Conservation (phyloP, 352 stramenopile genomes). For the Globisporangium cylindrosporum region DNA sequence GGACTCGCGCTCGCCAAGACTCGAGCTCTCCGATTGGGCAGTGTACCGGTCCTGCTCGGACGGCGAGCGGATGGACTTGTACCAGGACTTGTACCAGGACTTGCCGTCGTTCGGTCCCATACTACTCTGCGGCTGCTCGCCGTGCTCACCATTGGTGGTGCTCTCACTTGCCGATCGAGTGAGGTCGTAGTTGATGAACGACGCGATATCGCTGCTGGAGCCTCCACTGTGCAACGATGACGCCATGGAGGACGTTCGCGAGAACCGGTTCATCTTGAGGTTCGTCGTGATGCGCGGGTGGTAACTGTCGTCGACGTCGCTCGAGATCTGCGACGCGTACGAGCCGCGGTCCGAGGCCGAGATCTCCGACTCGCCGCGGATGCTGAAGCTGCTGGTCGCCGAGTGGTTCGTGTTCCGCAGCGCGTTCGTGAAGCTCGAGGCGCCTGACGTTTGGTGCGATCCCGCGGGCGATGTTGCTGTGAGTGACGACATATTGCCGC, state of each 20-base stretch:
- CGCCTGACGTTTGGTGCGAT: background rate
- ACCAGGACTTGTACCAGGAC: slow-evolving; percentile 62
- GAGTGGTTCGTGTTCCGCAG: slow-evolving; percentile 5
- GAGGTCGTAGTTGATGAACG: slow-evolving; percentile 12
- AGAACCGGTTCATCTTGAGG: slow-evolving; percentile 14
- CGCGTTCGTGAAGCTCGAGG: slow-evolving; percentile 9
- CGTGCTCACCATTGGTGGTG: background rate
- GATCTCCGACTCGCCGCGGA: slow-evolving; percentile 10
- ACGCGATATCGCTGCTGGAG: slow-evolving; percentile 3
- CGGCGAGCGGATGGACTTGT: slow-evolving; percentile 57
- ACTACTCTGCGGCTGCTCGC: slow-evolving; percentile 4
- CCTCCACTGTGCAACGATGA: background rate
- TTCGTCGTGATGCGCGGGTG: slow-evolving; percentile 15
- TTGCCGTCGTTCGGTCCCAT: slow-evolving; percentile 12
- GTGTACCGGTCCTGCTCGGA: slow-evolving; percentile 36
- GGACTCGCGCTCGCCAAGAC: slow-evolving; percentile 38
- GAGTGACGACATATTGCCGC: background rate
- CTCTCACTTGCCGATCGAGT: slow-evolving; percentile 5
- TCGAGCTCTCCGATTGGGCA: slow-evolving; percentile 28
- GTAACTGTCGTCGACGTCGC: slow-evolving; percentile 6
- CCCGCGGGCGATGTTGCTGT: slow-evolving; percentile 2
- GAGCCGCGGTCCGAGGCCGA: slow-evolving; percentile 4
- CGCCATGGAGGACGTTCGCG: slow-evolving; percentile 4
- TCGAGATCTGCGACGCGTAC: slow-evolving; percentile 14
- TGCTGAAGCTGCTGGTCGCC: slow-evolving; percentile 2